These are phyloP conservation scores for Chalciporus sp. DNA, from an alignment of 1,284 basidiomycete genomes.

Conservation along the genomic window DNA sequence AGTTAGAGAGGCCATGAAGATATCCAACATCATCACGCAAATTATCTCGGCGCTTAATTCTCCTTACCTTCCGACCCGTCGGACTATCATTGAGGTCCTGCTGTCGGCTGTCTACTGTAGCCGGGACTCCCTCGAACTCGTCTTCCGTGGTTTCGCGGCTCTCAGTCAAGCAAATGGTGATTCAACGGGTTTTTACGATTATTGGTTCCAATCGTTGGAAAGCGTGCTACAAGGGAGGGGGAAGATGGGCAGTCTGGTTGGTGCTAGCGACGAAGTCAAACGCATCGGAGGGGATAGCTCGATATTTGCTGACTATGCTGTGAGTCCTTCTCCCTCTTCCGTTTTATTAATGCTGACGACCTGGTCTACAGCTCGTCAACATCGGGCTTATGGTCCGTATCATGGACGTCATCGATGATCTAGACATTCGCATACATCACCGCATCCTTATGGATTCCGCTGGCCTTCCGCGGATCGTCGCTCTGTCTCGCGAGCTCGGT, in stretches of 20 bases:
- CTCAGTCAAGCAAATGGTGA: conserved; percentile 71
- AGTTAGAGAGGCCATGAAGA: conserved; percentile 77
- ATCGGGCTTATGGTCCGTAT: conserved; percentile 72
- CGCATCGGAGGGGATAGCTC: conserved; percentile 65
- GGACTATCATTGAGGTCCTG: conserved; percentile 79
- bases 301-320: conserved; percentile 82
- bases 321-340: conserved; percentile 44
- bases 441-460: conserved; percentile 89
- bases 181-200: conserved; percentile 69
- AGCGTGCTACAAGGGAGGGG: conserved; percentile 82
- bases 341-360: conserved; percentile 17
- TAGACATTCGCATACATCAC: conserved; percentile 84
- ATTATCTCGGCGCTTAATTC: conserved; percentile 87
- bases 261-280: conserved; percentile 88
- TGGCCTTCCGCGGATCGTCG: conserved; percentile 77
- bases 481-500: conserved; percentile 71
- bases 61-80: conserved; percentile 79
- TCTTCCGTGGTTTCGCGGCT: conserved; percentile 63
- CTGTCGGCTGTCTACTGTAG: conserved; percentile 66
- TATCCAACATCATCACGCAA: conserved; percentile 80
- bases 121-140: conserved; percentile 53
- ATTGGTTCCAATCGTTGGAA: conserved; percentile 90
- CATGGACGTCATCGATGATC: conserved; percentile 65
- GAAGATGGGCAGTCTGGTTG: conserved; percentile 94
- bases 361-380: conserved; percentile 57